phyloP scores from a whole-genome alignment of 106 monocot genomes.

The Cymbidium sinense region DNA sequence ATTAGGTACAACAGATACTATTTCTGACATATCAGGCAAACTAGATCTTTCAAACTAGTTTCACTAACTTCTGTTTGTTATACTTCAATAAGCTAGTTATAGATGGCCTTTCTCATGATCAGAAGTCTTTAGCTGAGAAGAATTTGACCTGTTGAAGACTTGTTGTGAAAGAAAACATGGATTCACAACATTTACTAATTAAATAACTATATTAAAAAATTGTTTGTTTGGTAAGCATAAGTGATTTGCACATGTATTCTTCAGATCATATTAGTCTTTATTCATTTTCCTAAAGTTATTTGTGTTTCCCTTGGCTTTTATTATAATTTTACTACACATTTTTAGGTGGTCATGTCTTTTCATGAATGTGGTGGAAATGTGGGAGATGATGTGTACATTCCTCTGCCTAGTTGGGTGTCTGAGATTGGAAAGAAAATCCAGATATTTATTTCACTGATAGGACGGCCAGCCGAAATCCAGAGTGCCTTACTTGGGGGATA shows the following conservation, averaged over 20 bases:
- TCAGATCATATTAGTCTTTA: no score
- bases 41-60: background rate
- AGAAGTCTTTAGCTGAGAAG: background rate
- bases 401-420: conserved; percentile 73
- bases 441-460: conserved; percentile 90
- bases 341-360: conserved; percentile 95
- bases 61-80: background rate
- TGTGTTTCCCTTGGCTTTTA: background rate
- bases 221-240: background rate
- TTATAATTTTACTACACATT: background rate
- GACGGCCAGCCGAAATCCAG: conserved; percentile 57
- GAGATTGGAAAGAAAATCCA: conserved; percentile 85
- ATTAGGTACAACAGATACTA: background rate
- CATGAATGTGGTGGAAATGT: conserved; percentile 96
- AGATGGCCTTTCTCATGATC: background rate
- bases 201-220: background rate
- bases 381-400: conserved; percentile 80
- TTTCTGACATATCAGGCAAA: background rate
- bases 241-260: background rate
- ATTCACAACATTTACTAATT: background rate
- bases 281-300: background rate
- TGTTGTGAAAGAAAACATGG: background rate
- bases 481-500: conserved; percentile 87
- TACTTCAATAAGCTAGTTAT: background rate
- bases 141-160: background rate